Conservation (phyloP, 805 yeast species). For the Metschnikowia lunata region DNA sequence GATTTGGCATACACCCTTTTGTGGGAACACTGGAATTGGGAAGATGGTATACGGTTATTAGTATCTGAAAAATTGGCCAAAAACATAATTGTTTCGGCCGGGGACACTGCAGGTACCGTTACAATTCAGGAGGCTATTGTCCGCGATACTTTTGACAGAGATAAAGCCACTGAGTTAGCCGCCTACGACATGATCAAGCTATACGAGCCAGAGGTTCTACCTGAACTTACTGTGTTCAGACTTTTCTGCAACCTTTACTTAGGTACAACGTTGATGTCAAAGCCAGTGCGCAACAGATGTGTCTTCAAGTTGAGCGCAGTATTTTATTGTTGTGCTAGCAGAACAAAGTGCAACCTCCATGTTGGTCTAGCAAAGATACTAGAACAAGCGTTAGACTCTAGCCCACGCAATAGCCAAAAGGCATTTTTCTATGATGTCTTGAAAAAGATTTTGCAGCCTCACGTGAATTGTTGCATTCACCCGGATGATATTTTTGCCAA, state of each 20-base stretch:
- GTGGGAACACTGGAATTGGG: constrained; percentile 18
- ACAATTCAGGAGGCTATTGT: constrained; percentile 4
- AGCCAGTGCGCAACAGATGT: constrained; percentile 5
- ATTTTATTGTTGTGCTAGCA: constrained; percentile 12
- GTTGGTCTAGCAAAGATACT: constrained; percentile 10
- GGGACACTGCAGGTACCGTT: constrained; percentile 8
- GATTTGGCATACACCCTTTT: constrained; percentile 10
- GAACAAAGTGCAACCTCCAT: constrained; percentile 11
- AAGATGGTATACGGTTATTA: constrained; percentile 3
- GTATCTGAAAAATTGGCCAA: constrained; percentile 5
- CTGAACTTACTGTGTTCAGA: constrained; percentile 8
- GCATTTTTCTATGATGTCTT: constrained; percentile 16
- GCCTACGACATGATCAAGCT: constrained; percentile 1
- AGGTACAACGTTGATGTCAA: constrained; percentile 11
- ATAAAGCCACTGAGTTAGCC: not conserved
- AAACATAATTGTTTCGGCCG: constrained; percentile 7
- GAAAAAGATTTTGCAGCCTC: constrained; percentile 11
- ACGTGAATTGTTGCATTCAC: constrained; percentile 14
- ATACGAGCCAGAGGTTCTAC: constrained; percentile 5
- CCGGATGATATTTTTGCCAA: constrained; percentile 14
- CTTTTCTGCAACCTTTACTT: constrained; percentile 16
- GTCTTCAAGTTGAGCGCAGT: constrained; percentile 9
- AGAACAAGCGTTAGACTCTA: constrained; percentile 9
- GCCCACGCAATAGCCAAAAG: constrained; percentile 11
- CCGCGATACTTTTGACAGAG: not conserved